Percentiles rank a stretch among this genome's conserved stretches.
These are phyloP conservation scores for Tothia fuscella DNA, from an alignment of 2,329 filamentous ascomycete genomes.

Conservation along the genomic window DNA sequence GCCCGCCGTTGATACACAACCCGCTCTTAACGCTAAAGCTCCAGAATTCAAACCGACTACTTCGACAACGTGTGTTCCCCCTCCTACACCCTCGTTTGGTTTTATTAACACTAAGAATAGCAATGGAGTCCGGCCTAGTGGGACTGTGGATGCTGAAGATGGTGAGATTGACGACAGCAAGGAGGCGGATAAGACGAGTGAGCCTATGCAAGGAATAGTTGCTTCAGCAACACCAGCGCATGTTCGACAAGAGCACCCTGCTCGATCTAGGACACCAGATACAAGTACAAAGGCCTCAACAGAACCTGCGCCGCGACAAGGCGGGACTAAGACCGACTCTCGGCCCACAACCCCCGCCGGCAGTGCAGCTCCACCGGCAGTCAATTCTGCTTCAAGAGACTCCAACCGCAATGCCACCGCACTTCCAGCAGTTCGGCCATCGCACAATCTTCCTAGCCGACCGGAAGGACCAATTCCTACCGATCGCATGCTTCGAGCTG, in stretches of 20 bases:
- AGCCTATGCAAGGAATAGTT: constrained; percentile 13
- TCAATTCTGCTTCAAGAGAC: constrained; percentile 16
- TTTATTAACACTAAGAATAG: too few species aligned
- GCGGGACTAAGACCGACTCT: too few species aligned
- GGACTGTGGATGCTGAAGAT: constrained; percentile 49
- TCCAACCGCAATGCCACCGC: constrained; percentile 21
- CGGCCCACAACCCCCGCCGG: neutral
- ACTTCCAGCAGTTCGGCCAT: constrained; percentile 17
- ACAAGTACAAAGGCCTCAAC: neutral
- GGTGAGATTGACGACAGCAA: constrained; percentile 58
- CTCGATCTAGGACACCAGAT: neutral
- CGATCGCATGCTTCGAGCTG: too few species aligned
- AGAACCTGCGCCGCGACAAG: neutral
- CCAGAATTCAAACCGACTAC: constrained; percentile 51
- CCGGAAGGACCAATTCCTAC: constrained; percentile 46
- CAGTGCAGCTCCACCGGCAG: constrained; percentile 8
- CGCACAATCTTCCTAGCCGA: constrained; percentile 41
- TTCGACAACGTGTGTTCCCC: too few species aligned
- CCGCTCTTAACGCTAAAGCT: constrained; percentile 37
- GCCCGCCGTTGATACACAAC: constrained; percentile 18
- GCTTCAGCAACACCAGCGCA: constrained; percentile 5
- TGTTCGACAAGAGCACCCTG: constrained; percentile 11
- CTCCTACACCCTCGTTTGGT: too few species aligned
- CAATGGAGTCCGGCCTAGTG: constrained; percentile 3
- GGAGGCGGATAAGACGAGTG: constrained; percentile 14